Percentiles rank a stretch among this genome's conserved stretches.
These are phyloP conservation scores for Tephrocybe sp. DNA, from an alignment of 768 basidiomycete genomes.

Conservation along the genomic window DNA sequence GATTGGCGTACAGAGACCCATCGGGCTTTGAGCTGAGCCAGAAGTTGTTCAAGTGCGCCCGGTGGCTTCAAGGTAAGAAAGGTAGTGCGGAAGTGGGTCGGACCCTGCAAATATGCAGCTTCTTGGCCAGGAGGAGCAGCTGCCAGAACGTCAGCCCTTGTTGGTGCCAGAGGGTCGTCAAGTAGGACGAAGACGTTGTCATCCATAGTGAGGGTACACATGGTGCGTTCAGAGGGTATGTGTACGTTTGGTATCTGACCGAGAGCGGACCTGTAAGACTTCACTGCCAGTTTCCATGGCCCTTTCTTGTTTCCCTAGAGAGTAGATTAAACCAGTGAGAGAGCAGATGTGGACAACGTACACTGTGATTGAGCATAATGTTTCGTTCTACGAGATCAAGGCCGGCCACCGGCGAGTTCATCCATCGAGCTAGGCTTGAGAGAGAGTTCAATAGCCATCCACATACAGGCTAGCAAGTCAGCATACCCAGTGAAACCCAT, in stretches of 20 bases:
- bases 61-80: constrained; percentile 77
- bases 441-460: constrained; percentile 10
- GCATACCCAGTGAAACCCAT: constrained; percentile 75
- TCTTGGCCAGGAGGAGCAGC: constrained; percentile 44
- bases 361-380: constrained; percentile 70
- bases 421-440: constrained; percentile 73
- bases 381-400: constrained; percentile 69
- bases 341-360: constrained; percentile 15
- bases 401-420: constrained; percentile 76
- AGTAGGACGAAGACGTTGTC: constrained; percentile 79
- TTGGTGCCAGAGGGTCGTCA: constrained; percentile 75
- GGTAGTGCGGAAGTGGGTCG: constrained; percentile 73
- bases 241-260: constrained; percentile 52
- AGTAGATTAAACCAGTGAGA: background rate
- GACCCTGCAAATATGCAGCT: constrained; percentile 42
- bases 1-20: constrained; percentile 72
- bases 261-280: constrained; percentile 75
- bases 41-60: constrained; percentile 71
- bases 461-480: too few relatives aligned
- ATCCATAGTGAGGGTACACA: constrained; percentile 78
- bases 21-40: constrained; percentile 71
- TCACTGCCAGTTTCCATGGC: constrained; percentile 69
- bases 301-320: constrained; percentile 58
- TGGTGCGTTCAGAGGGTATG: constrained; percentile 59
- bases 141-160: constrained; percentile 57